Percentiles rank a stretch among this genome's conserved stretches.
Evolutionary conservation across 1,139 yeast species (phyloP).

Genomic region (Kazachstania sp.): DNA sequence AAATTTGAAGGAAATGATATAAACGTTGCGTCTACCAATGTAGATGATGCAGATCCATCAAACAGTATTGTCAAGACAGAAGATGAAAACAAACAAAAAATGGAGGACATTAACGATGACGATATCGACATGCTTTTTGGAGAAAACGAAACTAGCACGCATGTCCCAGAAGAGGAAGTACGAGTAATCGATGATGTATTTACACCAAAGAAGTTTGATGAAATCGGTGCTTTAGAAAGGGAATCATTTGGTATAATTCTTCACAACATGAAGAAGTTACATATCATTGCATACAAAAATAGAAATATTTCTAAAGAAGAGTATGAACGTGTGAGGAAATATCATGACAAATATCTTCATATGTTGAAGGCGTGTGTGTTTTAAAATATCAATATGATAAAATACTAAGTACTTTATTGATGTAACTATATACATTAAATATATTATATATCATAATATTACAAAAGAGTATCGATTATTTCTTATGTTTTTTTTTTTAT

Average conservation of each 20-base stretch:
- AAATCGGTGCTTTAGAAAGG: constrained; percentile 11
- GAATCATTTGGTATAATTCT: constrained; percentile 24
- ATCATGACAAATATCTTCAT: constrained; percentile 23
- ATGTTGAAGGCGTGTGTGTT: constrained; percentile 24
- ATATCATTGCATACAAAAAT: constrained; percentile 13
- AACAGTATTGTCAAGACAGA: constrained; percentile 2
- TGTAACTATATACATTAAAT: constrained; percentile 3
- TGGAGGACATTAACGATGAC: constrained; percentile 22
- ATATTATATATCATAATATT: not conserved
- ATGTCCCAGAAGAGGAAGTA: constrained; percentile 20
- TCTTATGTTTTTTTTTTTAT: no score
- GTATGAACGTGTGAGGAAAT: constrained; percentile 14
- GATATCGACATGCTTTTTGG: constrained; percentile 32
- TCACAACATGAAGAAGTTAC: constrained; percentile 15
- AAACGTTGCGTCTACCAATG: not conserved
- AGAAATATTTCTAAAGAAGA: constrained; percentile 17
- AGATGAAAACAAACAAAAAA: constrained; percentile 13
- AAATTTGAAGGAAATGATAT: not conserved
- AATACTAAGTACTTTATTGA: not conserved
- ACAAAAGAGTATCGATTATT: not conserved
- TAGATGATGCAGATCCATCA: not conserved
- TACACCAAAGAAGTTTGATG: constrained; percentile 5
- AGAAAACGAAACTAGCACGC: constrained; percentile 26
- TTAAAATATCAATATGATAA: constrained; percentile 6
- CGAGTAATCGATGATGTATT: constrained; percentile 6